These are phyloP conservation scores for Penicillium frequentans DNA, from an alignment of 2,329 filamentous ascomycete genomes.

Conservation along the genomic window DNA sequence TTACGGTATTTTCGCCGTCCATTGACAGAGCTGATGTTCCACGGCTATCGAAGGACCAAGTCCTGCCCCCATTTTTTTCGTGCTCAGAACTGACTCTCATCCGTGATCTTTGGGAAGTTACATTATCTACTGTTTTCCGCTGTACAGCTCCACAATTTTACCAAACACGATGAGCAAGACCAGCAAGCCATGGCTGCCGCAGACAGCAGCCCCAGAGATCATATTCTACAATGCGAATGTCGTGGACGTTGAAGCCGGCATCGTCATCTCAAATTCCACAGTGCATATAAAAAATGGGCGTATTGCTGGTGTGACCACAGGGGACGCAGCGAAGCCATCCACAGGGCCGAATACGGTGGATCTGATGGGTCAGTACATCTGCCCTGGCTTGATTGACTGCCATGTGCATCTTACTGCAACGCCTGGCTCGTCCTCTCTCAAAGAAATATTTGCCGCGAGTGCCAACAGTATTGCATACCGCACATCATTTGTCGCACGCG, in stretches of 20 bases:
- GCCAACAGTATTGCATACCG: neutral
- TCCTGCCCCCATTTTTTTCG: too few relatives aligned
- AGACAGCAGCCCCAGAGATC: slow-evolving; percentile 19
- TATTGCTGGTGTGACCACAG: slow-evolving; percentile 27
- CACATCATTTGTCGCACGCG: slow-evolving; percentile 6
- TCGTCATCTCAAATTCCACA: slow-evolving; percentile 25
- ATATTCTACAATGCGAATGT: slow-evolving; percentile 48
- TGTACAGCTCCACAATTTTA: too few relatives aligned
- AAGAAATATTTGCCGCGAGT: slow-evolving; percentile 25
- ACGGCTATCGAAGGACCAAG: too few relatives aligned
- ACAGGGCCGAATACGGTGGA: slow-evolving; percentile 32
- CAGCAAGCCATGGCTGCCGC: slow-evolving; percentile 29
- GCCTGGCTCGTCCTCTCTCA: slow-evolving; percentile 43
- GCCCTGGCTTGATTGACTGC: slow-evolving; percentile 54
- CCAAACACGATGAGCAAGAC: neutral
- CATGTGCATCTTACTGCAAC: slow-evolving; percentile 52
- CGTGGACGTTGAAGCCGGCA: slow-evolving; percentile 42
- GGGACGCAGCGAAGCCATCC: neutral
- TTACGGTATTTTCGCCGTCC: too few relatives aligned
- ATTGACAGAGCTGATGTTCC: too few relatives aligned
- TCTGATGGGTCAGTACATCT: slow-evolving; percentile 47
- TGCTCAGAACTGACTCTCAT: too few relatives aligned
- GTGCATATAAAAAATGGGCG: slow-evolving; percentile 40
- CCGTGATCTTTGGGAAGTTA: too few relatives aligned
- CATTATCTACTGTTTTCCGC: too few relatives aligned